Base-by-base conservation (phyloP, 371 early-diverging fungal genomes). In the Mortierella polycephala region DNA sequence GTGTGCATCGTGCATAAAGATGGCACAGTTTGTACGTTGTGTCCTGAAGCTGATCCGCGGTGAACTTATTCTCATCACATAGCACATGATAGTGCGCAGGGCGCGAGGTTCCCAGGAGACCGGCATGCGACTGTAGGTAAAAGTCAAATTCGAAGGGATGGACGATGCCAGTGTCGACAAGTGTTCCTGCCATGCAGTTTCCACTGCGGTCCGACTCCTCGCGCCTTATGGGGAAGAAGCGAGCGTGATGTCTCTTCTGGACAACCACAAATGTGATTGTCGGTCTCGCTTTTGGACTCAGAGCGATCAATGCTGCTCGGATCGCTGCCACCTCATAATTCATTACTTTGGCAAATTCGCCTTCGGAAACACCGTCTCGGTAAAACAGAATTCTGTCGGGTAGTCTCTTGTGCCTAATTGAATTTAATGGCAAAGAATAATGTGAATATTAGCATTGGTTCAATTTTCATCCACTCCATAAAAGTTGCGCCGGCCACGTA, bases 341-440 rank as follows among this genome's bases (percentile, higher is more conserved):
- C 20, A 94, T 80, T 5, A 98, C 96, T 67, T 90, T 87, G 41
- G 81, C 69, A 77, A 97, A 96, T 81, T 97, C 95, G 20, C 95
- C 91, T 58, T 99, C 98, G 10, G 95, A 93, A 7, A 98, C 93
- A 63, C 94, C 94, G 85, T 96, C 96, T 69, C 99, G 94, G 81
- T 95, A 99, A 75, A 97, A 96, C 12, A 99, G 65, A 39, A 99
- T 94, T 42, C 95, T 88, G 23, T 87, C 86, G 7, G 99, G 99
- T 75, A 93, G 86, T 51, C 82, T 75, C 88, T 59, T 92, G 88
- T 74, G 95, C n/a, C 61, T 61, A 16, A 18, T 30, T 11, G 46
- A 46, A 46, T 46, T 13, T 13, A 46, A 46, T 46, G 46, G 11
- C 16, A 46, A 51, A 2, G 5, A 51, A 0, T 10, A 40, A 51